Evolutionary conservation across 805 yeast species (phyloP).

Genomic region (Komagataella populi): DNA sequence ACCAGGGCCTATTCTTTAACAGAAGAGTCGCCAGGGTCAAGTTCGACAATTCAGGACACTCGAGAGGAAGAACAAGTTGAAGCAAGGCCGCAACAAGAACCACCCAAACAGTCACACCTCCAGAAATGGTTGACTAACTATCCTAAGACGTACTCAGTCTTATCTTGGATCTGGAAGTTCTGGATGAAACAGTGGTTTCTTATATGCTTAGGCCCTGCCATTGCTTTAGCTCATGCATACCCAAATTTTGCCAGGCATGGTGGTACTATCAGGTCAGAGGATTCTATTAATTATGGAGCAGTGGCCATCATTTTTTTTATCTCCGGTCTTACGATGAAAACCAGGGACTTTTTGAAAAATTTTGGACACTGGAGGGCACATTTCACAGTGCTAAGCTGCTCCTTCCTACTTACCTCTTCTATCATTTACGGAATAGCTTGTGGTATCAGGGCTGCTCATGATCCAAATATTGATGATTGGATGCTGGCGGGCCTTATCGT

Average conservation of each 20-base stretch:
- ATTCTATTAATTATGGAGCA: conserved; percentile 72
- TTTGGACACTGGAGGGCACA: conserved; percentile 77
- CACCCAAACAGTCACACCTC: background rate
- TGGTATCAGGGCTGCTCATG: conserved; percentile 47
- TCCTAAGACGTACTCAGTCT: background rate
- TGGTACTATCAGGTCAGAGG: conserved; percentile 63
- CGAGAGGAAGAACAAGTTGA: background rate
- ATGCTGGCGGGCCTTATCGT: conserved; percentile 70
- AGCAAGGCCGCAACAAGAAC: background rate
- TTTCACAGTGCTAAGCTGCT: conserved; percentile 46
- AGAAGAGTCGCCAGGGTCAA: background rate
- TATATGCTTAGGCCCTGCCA: conserved; percentile 52
- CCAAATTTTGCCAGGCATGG: conserved; percentile 80
- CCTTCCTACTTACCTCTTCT: conserved; percentile 54
- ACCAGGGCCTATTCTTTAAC: background rate
- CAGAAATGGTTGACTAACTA: background rate
- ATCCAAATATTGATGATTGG: conserved; percentile 57
- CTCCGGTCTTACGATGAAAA: conserved; percentile 68
- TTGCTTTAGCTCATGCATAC: conserved; percentile 63
- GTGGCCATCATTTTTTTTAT: conserved; percentile 72
- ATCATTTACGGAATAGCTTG: conserved; percentile 61
- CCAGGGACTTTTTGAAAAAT: conserved; percentile 46
- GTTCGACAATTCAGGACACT: background rate
- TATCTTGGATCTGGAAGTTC: background rate
- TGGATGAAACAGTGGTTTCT: conserved; percentile 55